Conservation (phyloP, 257 asterid genomes). For the Penstemon barbatus region DNA sequence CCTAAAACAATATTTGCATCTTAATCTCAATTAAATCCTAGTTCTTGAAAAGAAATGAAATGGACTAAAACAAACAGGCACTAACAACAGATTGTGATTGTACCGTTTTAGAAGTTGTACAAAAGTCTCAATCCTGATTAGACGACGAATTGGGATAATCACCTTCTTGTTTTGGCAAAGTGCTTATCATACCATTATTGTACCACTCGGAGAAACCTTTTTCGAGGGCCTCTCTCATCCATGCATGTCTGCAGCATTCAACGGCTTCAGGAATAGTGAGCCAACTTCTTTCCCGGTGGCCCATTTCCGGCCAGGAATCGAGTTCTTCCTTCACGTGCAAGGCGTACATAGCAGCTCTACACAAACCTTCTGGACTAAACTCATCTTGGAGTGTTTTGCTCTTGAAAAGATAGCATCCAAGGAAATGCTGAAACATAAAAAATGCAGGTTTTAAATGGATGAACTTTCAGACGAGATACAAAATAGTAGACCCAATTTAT, state of each 20-base stretch:
- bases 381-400: constrained; percentile 89
- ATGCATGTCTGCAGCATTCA: constrained; percentile 66
- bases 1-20: constrained; percentile 31
- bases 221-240: constrained; percentile 89
- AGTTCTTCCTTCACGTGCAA: constrained; percentile 82
- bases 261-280: constrained; percentile 64
- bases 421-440: constrained; percentile 60
- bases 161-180: constrained; percentile 40
- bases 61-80: constrained; percentile 18
- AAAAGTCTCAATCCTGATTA: constrained; percentile 18
- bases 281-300: constrained; percentile 72
- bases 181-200: constrained; percentile 56
- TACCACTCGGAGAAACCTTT: constrained; percentile 74
- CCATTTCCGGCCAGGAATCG: constrained; percentile 82
- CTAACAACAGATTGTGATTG: constrained; percentile 28
- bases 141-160: constrained; percentile 32
- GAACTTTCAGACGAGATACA: no score
- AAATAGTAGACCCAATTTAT: no score
- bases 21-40: constrained; percentile 22
- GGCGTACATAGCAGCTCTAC: constrained; percentile 86
- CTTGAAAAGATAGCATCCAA: constrained; percentile 73
- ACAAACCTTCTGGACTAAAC: constrained; percentile 85
- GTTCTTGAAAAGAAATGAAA: constrained; percentile 9
- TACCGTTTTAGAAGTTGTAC: constrained; percentile 18
- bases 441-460: no score